A percentile compares a stretch with the other conserved stretches of the same genome.
These are phyloP conservation scores for Psilocybe cubensis DNA, from an alignment of 768 basidiomycete species.

Conservation along the genomic window DNA sequence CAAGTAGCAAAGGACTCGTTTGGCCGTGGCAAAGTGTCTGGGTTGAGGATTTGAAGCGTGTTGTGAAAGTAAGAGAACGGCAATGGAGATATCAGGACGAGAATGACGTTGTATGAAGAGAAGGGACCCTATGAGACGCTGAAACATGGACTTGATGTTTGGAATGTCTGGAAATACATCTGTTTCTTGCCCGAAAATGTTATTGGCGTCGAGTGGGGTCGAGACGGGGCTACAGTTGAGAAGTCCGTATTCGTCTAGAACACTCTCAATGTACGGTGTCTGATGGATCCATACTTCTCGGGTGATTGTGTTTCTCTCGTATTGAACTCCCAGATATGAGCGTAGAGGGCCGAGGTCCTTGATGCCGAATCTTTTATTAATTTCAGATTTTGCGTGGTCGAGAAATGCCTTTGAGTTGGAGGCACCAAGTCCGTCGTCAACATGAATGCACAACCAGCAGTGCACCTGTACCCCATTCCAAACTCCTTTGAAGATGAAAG, in stretches of 20 bases:
- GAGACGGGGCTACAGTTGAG: not conserved
- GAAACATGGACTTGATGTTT: slow-evolving; percentile 28
- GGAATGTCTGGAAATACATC: slow-evolving; percentile 19
- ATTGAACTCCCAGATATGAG: slow-evolving; percentile 24
- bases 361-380: slow-evolving; percentile 18
- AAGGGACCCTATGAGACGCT: slow-evolving; percentile 26
- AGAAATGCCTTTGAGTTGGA: slow-evolving; percentile 8
- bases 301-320: slow-evolving; percentile 10
- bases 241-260: not conserved
- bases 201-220: slow-evolving; percentile 29
- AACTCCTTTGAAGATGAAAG: slow-evolving; percentile 11
- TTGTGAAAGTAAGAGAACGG: slow-evolving; percentile 33
- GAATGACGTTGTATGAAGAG: slow-evolving; percentile 31
- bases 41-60: slow-evolving; percentile 34
- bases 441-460: slow-evolving; percentile 22
- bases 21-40: slow-evolving; percentile 40
- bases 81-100: slow-evolving; percentile 42
- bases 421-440: slow-evolving; percentile 27
- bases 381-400: slow-evolving; percentile 11
- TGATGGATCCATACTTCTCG: slow-evolving; percentile 33
- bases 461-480: not conserved
- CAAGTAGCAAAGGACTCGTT: slow-evolving; percentile 45
- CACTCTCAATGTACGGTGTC: slow-evolving; percentile 14
- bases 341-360: slow-evolving; percentile 27
- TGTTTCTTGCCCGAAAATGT: slow-evolving; percentile 31